Conservation (phyloP, 2,329 filamentous ascomycete genomes). For the Diaporthe australafricana region DNA sequence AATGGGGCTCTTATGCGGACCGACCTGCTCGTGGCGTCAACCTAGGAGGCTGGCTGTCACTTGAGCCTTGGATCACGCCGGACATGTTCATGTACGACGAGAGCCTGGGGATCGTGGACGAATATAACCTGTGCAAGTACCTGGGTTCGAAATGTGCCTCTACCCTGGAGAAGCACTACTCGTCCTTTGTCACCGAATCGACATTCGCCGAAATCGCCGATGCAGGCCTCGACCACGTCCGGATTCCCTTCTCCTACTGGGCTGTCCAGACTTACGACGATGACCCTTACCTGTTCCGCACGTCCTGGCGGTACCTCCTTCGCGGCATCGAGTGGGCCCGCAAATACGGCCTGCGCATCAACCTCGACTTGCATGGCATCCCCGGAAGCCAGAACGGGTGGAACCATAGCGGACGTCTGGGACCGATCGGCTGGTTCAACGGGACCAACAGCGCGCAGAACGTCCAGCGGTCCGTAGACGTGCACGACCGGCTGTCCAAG, state of each 20-base stretch:
- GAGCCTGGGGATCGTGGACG: constrained; percentile 79
- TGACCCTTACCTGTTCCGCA: constrained; percentile 88
- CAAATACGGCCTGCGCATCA: constrained; percentile 90
- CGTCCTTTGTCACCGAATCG: constrained; percentile 85
- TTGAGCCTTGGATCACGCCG: constrained; percentile 96
- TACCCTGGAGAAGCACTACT: constrained; percentile 91
- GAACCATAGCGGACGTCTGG: constrained; percentile 93
- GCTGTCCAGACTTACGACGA: constrained; percentile 85
- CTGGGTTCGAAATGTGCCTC: constrained; percentile 75
- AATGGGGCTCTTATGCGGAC: constrained; percentile 81
- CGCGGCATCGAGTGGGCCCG: constrained; percentile 94
- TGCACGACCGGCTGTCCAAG: constrained; percentile 86
- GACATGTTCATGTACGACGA: constrained; percentile 83
- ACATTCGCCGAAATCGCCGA: constrained; percentile 87
- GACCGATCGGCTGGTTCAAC: constrained; percentile 87
- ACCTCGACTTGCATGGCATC: constrained; percentile 91
- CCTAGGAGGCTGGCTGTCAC: constrained; percentile 90
- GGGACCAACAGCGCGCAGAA: constrained; percentile 87
- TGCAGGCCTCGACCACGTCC: constrained; percentile 95
- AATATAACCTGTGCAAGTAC: constrained; percentile 81
- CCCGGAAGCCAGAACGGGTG: constrained; percentile 97
- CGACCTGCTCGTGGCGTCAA: constrained; percentile 91
- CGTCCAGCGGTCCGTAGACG: constrained; percentile 82
- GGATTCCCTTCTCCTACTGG: constrained; percentile 97
- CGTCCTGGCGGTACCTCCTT: constrained; percentile 93